phyloP scores from a whole-genome alignment of 352 stramenopile species.

The Phytopythium kandeliae region DNA sequence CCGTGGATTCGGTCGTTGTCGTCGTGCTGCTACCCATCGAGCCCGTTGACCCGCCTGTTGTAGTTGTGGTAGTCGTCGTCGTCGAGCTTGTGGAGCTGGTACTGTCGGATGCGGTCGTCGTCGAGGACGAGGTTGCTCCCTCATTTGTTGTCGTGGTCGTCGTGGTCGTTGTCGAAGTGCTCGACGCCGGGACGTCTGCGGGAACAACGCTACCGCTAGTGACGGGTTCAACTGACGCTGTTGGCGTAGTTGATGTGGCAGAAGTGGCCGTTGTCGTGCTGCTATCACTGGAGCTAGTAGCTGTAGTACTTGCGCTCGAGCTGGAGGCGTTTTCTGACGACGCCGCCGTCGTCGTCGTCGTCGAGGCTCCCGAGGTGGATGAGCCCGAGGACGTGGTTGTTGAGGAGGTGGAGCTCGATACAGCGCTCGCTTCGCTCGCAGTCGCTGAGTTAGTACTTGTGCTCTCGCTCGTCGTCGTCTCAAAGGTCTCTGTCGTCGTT shows the following conservation, averaged over 20 bases:
- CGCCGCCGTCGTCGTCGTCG: constrained; percentile 4
- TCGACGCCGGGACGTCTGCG: background rate
- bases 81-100: background rate
- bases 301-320: constrained; percentile 3
- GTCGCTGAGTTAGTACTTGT: background rate
- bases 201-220: background rate
- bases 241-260: constrained; percentile 1
- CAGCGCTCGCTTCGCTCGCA: background rate
- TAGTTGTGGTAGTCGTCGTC: background rate
- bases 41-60: background rate
- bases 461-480: constrained; percentile 1
- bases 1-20: background rate
- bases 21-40: background rate
- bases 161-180: constrained; percentile 2
- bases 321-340: constrained; percentile 8
- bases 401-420: background rate
- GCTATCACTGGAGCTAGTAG: constrained; percentile 5
- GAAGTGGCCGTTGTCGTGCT: background rate
- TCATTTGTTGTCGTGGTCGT: background rate
- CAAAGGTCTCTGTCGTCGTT: background rate
- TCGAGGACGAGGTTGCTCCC: background rate
- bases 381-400: background rate
- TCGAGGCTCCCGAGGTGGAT: background rate
- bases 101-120: background rate
- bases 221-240: too few relatives aligned